These are phyloP conservation scores for Isochrysis galbana DNA, from an alignment of 78 protist species.

Conservation along the genomic window DNA sequence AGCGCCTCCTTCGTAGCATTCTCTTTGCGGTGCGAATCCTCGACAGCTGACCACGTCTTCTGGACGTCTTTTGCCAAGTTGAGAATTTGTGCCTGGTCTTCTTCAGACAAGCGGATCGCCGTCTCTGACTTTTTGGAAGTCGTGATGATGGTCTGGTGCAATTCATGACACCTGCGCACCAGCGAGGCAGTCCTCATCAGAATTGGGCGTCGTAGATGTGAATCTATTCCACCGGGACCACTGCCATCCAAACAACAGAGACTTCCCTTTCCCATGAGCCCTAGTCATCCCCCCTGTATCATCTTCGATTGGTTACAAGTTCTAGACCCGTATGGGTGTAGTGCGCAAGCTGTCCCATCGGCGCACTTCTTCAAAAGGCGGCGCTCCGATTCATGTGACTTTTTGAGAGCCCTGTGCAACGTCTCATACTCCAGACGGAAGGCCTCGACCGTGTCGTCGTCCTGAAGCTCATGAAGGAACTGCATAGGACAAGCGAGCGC, in stretches of 20 bases:
- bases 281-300: too few relatives aligned
- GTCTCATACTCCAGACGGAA: slow-evolving; percentile 85
- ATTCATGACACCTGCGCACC: too few relatives aligned
- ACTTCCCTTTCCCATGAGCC: too few relatives aligned
- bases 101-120: slow-evolving; percentile 70
- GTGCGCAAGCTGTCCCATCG: slow-evolving; percentile 30
- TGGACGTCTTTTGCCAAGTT: too few relatives aligned
- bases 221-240: too few relatives aligned
- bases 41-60: slow-evolving; percentile 80
- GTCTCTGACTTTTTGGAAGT: slow-evolving; percentile 70
- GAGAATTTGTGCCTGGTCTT: too few relatives aligned
- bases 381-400: slow-evolving; percentile 83
- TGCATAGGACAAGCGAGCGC: too few relatives aligned
- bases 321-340: not conserved
- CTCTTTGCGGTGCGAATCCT: slow-evolving; percentile 82
- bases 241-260: too few relatives aligned
- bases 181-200: too few relatives aligned
- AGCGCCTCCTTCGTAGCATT: slow-evolving; percentile 68
- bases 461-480: slow-evolving; percentile 71
- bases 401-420: slow-evolving; percentile 70
- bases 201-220: too few relatives aligned
- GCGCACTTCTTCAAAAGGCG: slow-evolving; percentile 70
- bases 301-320: not conserved
- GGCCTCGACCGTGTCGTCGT: slow-evolving; percentile 71
- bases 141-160: slow-evolving; percentile 61